Evolutionary conservation across 106 monocot genomes (phyloP).

Genomic region (Dactylorhiza incarnata): DNA sequence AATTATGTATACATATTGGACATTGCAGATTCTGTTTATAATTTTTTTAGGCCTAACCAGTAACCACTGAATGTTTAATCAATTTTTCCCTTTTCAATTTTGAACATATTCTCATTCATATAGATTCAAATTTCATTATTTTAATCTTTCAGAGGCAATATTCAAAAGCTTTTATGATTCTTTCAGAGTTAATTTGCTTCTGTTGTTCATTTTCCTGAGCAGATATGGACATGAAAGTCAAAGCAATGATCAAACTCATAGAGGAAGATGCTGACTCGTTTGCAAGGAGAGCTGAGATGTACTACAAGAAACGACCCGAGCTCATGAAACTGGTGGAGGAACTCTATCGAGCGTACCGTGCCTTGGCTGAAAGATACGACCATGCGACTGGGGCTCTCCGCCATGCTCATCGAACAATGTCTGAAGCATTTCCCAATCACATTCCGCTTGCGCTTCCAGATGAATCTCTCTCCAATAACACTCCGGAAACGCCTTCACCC

Average conservation of each 20-base stretch:
- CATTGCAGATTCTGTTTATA: no score
- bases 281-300: slow-evolving; percentile 74
- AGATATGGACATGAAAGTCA: slow-evolving; percentile 71
- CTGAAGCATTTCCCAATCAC: slow-evolving; percentile 68
- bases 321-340: slow-evolving; percentile 65
- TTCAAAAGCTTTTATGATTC: not conserved
- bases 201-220: not conserved
- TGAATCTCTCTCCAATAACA: slow-evolving; percentile 33
- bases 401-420: slow-evolving; percentile 64
- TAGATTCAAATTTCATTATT: not conserved
- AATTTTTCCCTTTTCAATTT: not conserved
- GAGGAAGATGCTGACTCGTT: slow-evolving; percentile 83
- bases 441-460: slow-evolving; percentile 40
- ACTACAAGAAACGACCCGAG: slow-evolving; percentile 63
- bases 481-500: slow-evolving; percentile 24
- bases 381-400: slow-evolving; percentile 58
- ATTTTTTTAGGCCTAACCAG: not conserved
- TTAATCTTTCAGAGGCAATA: not conserved
- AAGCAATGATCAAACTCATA: slow-evolving; percentile 70
- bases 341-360: slow-evolving; percentile 66
- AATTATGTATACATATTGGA: no score
- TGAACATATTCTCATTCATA: no score
- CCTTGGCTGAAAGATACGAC: slow-evolving; percentile 74
- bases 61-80: not conserved
- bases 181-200: not conserved